Evolutionary conservation across 371 early-diverging fungal genomes (phyloP), one percentile per base, ranked within the genome.

Genomic region (Circinella umbellata): DNA sequence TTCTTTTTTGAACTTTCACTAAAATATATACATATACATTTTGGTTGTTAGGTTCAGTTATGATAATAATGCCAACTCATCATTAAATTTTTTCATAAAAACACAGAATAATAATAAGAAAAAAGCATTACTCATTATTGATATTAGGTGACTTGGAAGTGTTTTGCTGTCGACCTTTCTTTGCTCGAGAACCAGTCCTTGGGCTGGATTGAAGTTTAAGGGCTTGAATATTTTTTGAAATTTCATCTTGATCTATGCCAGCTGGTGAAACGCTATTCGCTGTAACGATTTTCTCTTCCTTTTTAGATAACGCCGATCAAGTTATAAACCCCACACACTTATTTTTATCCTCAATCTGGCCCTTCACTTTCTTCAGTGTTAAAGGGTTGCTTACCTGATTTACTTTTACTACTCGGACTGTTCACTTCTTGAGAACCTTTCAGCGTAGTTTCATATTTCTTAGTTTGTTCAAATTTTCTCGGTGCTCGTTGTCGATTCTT

Each of bases 381-480:
- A 27, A 27, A 27, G 27, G 27, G 42, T 42, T 15, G 60, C 71
- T 67, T 77, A 83, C 86, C 80, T 67, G 86, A 80, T 69, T 84
- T 86, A 61, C 77, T 73, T 76, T 89, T 86, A n/a, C 92, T 89
- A 34, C 88, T 18, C 5, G 53, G 53, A 15, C 53, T 53, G 15
- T 18, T 53, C 0, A 11, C 42, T 42, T 42, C 42, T 53, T 53
- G 53, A 18, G 42, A 42, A 9, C 42, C 94, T 57, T 91, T 90
- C 1, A 92, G 73, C 0, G 95, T 89, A 55, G 79, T 86, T 64
- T 93, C 85, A 74, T 87, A 96, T 79, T 92, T 93, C 55, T 89
- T 91, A 6, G 95, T 93, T 18, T 95, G 86, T 67, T 95, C 92
- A 76, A 96, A 96, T 76, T 83, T 89, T 73, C 95, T 83, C 37